phyloP scores from a whole-genome alignment of 345 rosid species.

The Syzygium aqueum region DNA sequence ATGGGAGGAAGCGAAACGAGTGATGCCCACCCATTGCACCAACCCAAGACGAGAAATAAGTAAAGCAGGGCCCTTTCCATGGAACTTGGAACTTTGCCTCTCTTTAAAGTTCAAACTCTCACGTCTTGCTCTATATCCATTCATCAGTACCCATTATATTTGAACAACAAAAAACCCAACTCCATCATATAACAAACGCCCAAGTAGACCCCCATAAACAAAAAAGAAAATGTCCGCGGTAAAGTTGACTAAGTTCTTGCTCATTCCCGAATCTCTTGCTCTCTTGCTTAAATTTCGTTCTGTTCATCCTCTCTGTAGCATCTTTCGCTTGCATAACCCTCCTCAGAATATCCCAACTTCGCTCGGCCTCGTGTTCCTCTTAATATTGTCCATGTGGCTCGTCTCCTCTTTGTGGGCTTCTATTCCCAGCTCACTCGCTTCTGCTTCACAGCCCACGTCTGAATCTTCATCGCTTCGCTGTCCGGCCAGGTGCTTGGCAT shows the following conservation, averaged over 20 bases:
- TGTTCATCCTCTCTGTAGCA: conserved; percentile 27
- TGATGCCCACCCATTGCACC: not conserved
- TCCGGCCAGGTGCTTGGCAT: conserved; percentile 28
- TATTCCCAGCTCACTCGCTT: conserved; percentile 28
- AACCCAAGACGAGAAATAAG: not conserved
- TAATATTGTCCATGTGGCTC: conserved; percentile 35
- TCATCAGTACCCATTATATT: too few species aligned
- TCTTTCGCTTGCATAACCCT: conserved; percentile 33
- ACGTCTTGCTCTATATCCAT: too few species aligned
- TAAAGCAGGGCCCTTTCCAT: not conserved
- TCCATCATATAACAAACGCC: too few species aligned
- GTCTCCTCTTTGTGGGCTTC: conserved; percentile 39
- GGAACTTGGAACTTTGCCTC: too few species aligned
- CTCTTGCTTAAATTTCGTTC: conserved; percentile 28
- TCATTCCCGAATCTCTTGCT: conserved; percentile 44
- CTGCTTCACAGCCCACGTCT: conserved; percentile 39
- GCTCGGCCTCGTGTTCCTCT: conserved; percentile 30
- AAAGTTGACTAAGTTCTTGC: conserved; percentile 34
- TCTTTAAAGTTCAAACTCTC: too few species aligned
- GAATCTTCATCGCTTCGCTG: conserved; percentile 34
- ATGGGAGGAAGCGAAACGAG: not conserved
- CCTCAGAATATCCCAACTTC: conserved; percentile 48
- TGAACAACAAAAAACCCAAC: too few species aligned
- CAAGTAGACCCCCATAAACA: too few species aligned
- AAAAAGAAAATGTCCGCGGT: conserved; percentile 17